phyloP scores from a whole-genome alignment of 2,329 filamentous ascomycete species.

The Cadophora luteo-olivacea region DNA sequence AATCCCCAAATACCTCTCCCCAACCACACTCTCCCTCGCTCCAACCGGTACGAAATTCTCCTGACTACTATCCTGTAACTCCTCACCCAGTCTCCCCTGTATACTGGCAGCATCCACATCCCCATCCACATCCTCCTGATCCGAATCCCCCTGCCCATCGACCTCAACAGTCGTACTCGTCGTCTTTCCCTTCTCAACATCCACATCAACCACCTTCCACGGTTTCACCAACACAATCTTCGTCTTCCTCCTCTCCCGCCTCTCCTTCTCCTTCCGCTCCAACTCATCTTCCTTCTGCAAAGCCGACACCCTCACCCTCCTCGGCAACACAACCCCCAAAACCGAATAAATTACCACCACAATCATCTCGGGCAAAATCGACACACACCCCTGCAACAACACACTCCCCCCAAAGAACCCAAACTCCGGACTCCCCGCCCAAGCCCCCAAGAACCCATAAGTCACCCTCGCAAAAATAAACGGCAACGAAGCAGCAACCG shows the following conservation, averaged over 20 bases:
- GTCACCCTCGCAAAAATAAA: background rate
- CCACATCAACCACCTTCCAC: background rate
- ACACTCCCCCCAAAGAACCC: background rate
- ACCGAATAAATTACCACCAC: background rate
- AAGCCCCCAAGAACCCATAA: background rate
- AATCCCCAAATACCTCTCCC: background rate
- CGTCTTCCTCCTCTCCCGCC: background rate
- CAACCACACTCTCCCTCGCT: background rate
- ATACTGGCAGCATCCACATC: background rate
- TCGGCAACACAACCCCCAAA: background rate
- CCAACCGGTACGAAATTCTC: background rate
- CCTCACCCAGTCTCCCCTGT: background rate
- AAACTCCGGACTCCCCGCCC: background rate
- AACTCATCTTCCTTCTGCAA: too few species aligned
- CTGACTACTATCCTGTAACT: background rate
- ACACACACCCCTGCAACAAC: background rate
- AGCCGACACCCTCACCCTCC: background rate
- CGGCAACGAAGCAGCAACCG: background rate
- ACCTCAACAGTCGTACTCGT: too few species aligned
- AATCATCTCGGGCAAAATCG: background rate
- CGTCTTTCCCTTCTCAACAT: background rate
- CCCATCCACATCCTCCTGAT: background rate
- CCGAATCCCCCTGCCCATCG: background rate
- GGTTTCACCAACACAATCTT: background rate
- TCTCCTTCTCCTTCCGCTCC: background rate